These are phyloP conservation scores for Botryotinia globosa DNA, from an alignment of 2,329 filamentous ascomycete genomes.

Conservation along the genomic window DNA sequence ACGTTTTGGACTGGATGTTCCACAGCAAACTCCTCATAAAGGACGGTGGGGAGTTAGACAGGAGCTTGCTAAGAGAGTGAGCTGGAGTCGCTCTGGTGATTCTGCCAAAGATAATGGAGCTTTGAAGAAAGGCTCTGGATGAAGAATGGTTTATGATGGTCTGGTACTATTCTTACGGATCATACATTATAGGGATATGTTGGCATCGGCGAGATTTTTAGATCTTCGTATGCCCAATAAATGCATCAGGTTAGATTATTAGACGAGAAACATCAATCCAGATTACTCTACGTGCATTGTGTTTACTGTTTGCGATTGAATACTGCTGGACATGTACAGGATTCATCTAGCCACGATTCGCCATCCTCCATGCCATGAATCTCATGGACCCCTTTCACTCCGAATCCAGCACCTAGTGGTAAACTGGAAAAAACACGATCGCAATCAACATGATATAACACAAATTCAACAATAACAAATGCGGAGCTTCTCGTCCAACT, in stretches of 20 bases:
- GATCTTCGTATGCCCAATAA: not conserved
- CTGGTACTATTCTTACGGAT: not conserved
- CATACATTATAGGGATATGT: not conserved
- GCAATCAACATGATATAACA: not conserved
- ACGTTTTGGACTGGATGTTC: not conserved
- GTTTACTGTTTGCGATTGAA: not conserved
- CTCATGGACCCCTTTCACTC: not conserved
- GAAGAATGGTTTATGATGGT: not conserved
- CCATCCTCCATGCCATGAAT: too few relatives aligned
- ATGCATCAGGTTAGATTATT: not conserved
- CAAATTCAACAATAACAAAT: too few relatives aligned
- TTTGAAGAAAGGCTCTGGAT: not conserved
- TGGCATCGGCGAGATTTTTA: not conserved
- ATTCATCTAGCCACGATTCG: too few relatives aligned
- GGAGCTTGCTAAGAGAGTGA: conserved; percentile 1
- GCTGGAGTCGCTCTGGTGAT: not conserved
- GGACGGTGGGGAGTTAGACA: not conserved
- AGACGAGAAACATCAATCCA: not conserved
- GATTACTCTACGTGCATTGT: not conserved
- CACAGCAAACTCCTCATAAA: not conserved
- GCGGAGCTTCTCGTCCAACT: too few relatives aligned
- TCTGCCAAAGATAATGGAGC: not conserved
- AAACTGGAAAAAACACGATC: not conserved
- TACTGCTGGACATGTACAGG: too few relatives aligned
- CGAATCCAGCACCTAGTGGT: not conserved